These are phyloP conservation scores for Oryza rufipogon DNA, from an alignment of 176 grass and related monocot genomes.

Conservation along the genomic window DNA sequence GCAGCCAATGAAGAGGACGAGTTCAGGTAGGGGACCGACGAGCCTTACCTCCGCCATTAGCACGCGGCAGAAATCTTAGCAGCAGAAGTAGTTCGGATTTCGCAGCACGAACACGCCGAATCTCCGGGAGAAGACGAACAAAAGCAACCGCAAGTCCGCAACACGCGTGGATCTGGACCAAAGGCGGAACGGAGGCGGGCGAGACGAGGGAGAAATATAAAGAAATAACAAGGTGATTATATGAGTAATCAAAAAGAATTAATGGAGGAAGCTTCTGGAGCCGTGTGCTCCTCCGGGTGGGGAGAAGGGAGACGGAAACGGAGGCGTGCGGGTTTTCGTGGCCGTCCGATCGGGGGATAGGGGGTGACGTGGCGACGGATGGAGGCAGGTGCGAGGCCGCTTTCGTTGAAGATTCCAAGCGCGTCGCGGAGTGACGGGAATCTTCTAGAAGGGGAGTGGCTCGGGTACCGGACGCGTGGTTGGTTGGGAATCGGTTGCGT, in stretches of 20 bases:
- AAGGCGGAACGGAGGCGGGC: background rate
- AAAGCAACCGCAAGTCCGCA: background rate
- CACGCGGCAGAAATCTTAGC: background rate
- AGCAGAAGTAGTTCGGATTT: background rate
- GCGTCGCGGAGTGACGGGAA: background rate
- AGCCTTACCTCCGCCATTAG: slow-evolving; percentile 55
- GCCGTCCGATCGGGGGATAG: slow-evolving; percentile 29
- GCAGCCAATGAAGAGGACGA: background rate
- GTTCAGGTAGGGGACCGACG: background rate
- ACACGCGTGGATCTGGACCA: slow-evolving; percentile 40
- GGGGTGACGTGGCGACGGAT: background rate
- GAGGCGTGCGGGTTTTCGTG: background rate
- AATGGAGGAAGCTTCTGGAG: slow-evolving; percentile 56
- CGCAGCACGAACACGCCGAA: background rate
- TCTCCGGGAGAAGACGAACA: no score
- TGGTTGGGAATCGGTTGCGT: background rate
- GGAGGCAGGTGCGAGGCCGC: background rate
- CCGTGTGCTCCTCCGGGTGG: background rate
- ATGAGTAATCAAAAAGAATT: background rate
- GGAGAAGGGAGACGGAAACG: background rate
- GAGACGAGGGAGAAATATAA: background rate
- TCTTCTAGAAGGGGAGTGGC: slow-evolving; percentile 3
- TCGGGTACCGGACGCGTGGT: no score
- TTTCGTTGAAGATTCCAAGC: slow-evolving; percentile 28
- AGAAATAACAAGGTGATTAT: background rate